These are phyloP conservation scores for Whalleya microplaca DNA, from an alignment of 2,329 filamentous ascomycete genomes.

Conservation along the genomic window DNA sequence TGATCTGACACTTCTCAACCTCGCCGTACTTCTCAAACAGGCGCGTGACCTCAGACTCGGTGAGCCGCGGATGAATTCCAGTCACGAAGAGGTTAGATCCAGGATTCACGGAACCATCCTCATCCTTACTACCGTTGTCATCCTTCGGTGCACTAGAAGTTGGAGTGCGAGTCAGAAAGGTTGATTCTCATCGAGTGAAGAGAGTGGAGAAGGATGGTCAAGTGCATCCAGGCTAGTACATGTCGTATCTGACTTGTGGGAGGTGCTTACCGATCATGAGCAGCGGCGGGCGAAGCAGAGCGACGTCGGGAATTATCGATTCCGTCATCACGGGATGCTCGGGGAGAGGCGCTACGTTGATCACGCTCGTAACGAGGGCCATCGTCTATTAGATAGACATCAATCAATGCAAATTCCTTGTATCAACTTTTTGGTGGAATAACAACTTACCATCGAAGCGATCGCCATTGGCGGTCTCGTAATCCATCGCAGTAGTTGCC, in stretches of 20 bases:
- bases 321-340: slow-evolving; percentile 62
- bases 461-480: slow-evolving; percentile 69
- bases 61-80: slow-evolving; percentile 91
- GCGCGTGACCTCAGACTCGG: slow-evolving; percentile 86
- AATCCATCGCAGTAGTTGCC: slow-evolving; percentile 71
- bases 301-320: slow-evolving; percentile 60
- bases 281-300: slow-evolving; percentile 63
- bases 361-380: slow-evolving; percentile 68
- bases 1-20: slow-evolving; percentile 99
- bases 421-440: background rate
- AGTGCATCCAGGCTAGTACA: background rate
- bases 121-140: slow-evolving; percentile 58
- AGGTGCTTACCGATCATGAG: slow-evolving; percentile 53
- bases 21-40: slow-evolving; percentile 99
- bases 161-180: slow-evolving; percentile 14
- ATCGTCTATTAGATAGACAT: slow-evolving; percentile 52
- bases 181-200: slow-evolving; percentile 1
- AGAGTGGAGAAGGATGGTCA: too few relatives aligned
- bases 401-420: slow-evolving; percentile 20
- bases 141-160: slow-evolving; percentile 53
- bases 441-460: slow-evolving; percentile 64
- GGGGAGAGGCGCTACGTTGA: slow-evolving; percentile 68
- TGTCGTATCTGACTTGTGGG: background rate
- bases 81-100: slow-evolving; percentile 99
- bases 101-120: slow-evolving; percentile 84